These are phyloP conservation scores for Sporisorium sorghi DNA, from an alignment of 1,284 basidiomycete species.

Conservation along the genomic window DNA sequence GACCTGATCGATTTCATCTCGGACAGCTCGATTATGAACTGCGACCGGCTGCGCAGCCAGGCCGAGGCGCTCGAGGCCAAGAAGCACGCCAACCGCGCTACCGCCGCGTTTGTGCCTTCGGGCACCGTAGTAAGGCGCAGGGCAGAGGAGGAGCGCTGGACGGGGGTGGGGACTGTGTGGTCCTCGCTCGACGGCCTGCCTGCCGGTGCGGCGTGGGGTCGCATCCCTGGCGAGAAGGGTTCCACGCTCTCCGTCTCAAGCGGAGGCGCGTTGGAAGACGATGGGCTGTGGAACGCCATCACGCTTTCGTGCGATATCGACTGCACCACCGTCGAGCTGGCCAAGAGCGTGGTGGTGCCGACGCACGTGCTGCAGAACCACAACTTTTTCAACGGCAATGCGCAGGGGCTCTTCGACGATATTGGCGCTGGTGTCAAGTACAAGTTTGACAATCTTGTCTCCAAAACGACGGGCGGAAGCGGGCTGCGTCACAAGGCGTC, in stretches of 20 bases:
- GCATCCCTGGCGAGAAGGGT: slow-evolving; percentile 35
- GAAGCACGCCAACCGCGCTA: slow-evolving; percentile 27
- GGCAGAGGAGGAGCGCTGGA: slow-evolving; percentile 45
- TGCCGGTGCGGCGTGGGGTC: slow-evolving; percentile 37
- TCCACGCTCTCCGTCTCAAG: slow-evolving; percentile 23
- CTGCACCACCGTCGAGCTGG: slow-evolving; percentile 46
- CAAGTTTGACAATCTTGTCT: slow-evolving; percentile 47
- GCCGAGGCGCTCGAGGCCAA: slow-evolving; percentile 25
- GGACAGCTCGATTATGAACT: slow-evolving; percentile 58
- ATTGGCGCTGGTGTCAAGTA: slow-evolving; percentile 57
- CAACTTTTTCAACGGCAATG: slow-evolving; percentile 58
- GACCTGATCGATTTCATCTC: slow-evolving; percentile 58
- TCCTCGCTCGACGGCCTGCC: slow-evolving; percentile 49
- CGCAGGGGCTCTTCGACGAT: slow-evolving; percentile 37
- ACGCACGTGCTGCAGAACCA: slow-evolving; percentile 47
- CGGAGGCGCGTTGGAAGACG: slow-evolving; percentile 38
- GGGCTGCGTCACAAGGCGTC: slow-evolving; percentile 20
- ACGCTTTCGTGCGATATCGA: slow-evolving; percentile 53
- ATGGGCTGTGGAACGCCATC: slow-evolving; percentile 59
- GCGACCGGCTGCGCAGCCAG: slow-evolving; percentile 38
- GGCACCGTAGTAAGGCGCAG: slow-evolving; percentile 36
- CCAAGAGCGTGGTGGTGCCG: slow-evolving; percentile 52
- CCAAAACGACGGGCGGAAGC: slow-evolving; percentile 1
- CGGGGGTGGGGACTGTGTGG: slow-evolving; percentile 59
- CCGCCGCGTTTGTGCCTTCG: slow-evolving; percentile 24